A percentile compares a stretch with the other conserved stretches of the same genome.
phyloP scores from a whole-genome alignment of 208 protist species.

The Acanthamoeba castellanii region DNA sequence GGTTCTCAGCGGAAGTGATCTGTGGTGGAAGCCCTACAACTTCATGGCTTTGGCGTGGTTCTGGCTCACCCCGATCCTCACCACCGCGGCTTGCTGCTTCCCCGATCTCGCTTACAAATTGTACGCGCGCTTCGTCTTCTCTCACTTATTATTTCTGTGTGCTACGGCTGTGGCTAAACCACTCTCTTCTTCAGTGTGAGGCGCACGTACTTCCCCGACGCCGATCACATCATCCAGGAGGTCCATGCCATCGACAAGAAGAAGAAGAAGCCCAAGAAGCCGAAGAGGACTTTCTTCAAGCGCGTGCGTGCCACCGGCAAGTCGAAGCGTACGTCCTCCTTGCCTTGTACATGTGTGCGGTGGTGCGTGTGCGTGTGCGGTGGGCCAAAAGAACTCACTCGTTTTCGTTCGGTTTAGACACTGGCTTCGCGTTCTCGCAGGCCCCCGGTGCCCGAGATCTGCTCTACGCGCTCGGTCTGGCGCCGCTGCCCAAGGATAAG shows the following conservation, averaged over 20 bases:
- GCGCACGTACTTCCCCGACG: constrained; percentile 64
- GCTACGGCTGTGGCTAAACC: background rate
- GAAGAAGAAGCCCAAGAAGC: constrained; percentile 52
- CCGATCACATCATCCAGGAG: constrained; percentile 69
- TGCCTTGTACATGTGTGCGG: background rate
- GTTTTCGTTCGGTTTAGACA: background rate
- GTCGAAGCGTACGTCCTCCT: background rate
- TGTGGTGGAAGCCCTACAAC: constrained; percentile 63
- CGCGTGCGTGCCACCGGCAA: background rate
- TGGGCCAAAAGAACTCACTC: background rate
- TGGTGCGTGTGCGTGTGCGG: background rate
- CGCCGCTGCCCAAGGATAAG: constrained; percentile 51
- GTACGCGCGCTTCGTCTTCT: background rate
- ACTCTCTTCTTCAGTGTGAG: background rate
- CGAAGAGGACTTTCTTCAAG: constrained; percentile 5
- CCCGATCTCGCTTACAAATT: constrained; percentile 58
- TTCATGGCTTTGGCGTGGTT: constrained; percentile 32
- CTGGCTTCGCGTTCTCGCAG: constrained; percentile 62
- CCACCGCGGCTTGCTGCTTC: constrained; percentile 19
- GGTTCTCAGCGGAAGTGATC: constrained; percentile 41
- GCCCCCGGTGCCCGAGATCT: constrained; percentile 19
- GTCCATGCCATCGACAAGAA: constrained; percentile 22
- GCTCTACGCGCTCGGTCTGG: constrained; percentile 47
- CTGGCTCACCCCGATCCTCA: constrained; percentile 46
- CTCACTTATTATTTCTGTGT: no score